Conservation (phyloP, 495 filamentous ascomycete genomes). For the Aspergillus hancockii region DNA sequence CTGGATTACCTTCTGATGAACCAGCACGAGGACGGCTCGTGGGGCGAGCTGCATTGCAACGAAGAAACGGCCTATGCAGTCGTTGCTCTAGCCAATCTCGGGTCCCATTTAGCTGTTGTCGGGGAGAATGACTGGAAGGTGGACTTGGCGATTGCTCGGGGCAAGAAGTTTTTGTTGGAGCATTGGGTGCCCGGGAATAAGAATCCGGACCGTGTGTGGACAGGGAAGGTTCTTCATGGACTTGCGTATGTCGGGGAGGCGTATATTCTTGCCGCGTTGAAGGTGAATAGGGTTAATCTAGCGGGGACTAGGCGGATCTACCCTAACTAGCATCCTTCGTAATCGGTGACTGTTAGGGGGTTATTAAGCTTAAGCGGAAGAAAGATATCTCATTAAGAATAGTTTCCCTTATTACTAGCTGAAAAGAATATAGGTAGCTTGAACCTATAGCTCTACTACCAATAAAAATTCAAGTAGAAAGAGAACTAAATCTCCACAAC, state of each 20-base stretch:
- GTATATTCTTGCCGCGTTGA: slow-evolving; percentile 12
- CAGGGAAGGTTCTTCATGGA: slow-evolving; percentile 8
- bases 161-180: slow-evolving; percentile 3
- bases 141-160: slow-evolving; percentile 5
- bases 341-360: too few species aligned
- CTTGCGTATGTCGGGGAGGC: slow-evolving; percentile 6
- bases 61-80: slow-evolving; percentile 12
- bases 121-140: background rate
- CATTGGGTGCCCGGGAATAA: slow-evolving; percentile 4
- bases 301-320: background rate
- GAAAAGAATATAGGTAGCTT: too few species aligned
- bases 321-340: too few species aligned
- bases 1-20: background rate
- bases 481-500: too few species aligned
- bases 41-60: slow-evolving; percentile 6
- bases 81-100: slow-evolving; percentile 5
- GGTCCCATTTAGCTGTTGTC: background rate
- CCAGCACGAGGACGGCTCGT: slow-evolving; percentile 6
- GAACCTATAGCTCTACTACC: too few species aligned
- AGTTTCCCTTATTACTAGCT: too few species aligned
- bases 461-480: too few species aligned
- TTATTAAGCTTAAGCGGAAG: too few species aligned
- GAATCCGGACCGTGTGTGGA: slow-evolving; percentile 6
- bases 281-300: slow-evolving; percentile 10
- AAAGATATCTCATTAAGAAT: too few species aligned